Conservation (phyloP, 2,329 filamentous ascomycete species). For the Trichoderma sp. region DNA sequence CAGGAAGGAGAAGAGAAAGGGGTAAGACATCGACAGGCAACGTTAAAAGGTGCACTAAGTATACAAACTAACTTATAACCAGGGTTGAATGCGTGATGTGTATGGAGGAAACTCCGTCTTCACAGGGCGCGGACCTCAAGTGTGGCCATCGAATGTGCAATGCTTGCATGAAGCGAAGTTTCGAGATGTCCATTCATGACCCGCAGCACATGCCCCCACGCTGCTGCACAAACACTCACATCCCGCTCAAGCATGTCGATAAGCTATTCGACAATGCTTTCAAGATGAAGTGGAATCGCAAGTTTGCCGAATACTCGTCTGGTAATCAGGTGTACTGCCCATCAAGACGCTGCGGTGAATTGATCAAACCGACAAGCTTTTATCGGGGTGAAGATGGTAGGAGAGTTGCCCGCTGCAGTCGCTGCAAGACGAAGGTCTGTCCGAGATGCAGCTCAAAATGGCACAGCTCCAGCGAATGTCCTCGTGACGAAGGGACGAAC, state of each 20-base stretch:
- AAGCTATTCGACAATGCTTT: constrained; percentile 72
- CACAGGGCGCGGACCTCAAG: constrained; percentile 68
- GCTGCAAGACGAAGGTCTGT: constrained; percentile 76
- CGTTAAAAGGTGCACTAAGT: constrained; percentile 29
- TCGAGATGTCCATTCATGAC: constrained; percentile 74
- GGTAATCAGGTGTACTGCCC: constrained; percentile 80
- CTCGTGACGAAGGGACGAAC: constrained; percentile 67
- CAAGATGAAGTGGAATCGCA: constrained; percentile 79
- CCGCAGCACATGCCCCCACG: constrained; percentile 81
- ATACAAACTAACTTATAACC: constrained; percentile 28
- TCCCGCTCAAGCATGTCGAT: constrained; percentile 76
- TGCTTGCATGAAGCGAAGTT: constrained; percentile 71
- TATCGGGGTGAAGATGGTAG: constrained; percentile 56
- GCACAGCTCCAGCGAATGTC: constrained; percentile 71
- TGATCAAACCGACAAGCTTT: constrained; percentile 75
- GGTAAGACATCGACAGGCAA: constrained; percentile 24
- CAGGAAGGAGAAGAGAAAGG: constrained; percentile 33
- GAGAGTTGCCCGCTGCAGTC: constrained; percentile 68
- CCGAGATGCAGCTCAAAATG: constrained; percentile 71
- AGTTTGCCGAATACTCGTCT: constrained; percentile 75
- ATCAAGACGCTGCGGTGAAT: constrained; percentile 69
- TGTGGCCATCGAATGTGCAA: constrained; percentile 85
- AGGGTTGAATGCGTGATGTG: constrained; percentile 76
- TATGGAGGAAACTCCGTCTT: constrained; percentile 65
- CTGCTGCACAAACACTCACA: constrained; percentile 75